A percentile compares a stretch with the other conserved stretches of the same genome.
Conservation (phyloP, 495 filamentous ascomycete genomes). For the Zalerion maritima region DNA sequence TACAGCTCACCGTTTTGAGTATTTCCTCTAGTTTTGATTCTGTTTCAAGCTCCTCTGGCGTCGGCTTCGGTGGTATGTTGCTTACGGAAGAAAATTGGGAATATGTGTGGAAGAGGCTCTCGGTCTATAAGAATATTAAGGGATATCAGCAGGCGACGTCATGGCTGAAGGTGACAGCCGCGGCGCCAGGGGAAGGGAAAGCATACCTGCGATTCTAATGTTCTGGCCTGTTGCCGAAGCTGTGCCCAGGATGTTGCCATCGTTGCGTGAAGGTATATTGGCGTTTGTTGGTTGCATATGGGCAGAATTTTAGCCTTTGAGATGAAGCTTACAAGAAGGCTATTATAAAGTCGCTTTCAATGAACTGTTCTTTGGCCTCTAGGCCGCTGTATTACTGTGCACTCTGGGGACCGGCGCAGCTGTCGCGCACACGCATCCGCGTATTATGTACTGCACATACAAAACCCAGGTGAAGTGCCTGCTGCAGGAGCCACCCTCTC, state of each 20-base stretch:
- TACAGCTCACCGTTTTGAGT: conserved; percentile 49
- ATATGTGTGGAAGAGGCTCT: conserved; percentile 85
- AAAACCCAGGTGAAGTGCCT: too few species aligned
- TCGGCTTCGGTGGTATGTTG: conserved; percentile 66
- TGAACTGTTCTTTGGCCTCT: too few species aligned
- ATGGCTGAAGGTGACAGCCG: conserved; percentile 2
- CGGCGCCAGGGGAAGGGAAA: not conserved
- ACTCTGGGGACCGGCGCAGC: too few species aligned
- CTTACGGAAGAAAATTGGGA: conserved; percentile 79
- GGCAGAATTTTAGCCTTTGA: too few species aligned
- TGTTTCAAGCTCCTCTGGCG: conserved; percentile 66
- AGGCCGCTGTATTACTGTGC: too few species aligned
- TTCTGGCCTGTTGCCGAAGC: conserved; percentile 81
- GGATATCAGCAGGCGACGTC: too few species aligned
- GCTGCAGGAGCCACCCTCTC: too few species aligned
- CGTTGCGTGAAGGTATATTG: conserved; percentile 3
- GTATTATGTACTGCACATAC: too few species aligned
- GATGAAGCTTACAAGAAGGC: too few species aligned
- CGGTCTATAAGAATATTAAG: conserved; percentile 47
- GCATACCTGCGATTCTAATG: conserved; percentile 82
- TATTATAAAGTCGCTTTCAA: too few species aligned
- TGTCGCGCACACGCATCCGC: too few species aligned
- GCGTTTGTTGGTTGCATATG: too few species aligned
- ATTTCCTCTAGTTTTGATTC: conserved; percentile 76
- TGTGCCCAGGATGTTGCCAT: conserved; percentile 87